Conservation (phyloP, 176 grass and related monocot genomes). For the Dendrocalamus sinicus region DNA sequence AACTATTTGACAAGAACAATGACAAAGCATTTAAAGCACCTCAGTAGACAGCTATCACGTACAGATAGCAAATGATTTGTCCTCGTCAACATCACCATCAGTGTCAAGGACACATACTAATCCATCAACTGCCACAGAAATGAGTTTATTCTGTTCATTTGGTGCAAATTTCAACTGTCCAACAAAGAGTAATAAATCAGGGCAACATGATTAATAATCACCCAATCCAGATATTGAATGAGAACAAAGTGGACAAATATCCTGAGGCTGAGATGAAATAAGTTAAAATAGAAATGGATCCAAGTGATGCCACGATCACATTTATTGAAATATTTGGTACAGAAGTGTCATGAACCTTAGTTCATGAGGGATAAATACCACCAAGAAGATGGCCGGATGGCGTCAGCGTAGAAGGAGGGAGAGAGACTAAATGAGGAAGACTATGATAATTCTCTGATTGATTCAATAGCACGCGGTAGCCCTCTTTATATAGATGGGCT, state of each 20-base stretch:
- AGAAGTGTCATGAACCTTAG: no score
- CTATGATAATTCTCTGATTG: no score
- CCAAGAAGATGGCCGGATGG: no score
- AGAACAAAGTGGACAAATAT: constrained; percentile 5
- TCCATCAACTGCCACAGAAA: constrained; percentile 77
- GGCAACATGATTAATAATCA: constrained; percentile 8
- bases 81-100: constrained; percentile 78
- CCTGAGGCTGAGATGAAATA: background rate
- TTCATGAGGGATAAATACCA: no score
- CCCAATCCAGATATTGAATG: background rate
- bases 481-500: no score
- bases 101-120: constrained; percentile 82
- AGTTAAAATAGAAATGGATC: background rate
- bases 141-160: no score
- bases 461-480: no score
- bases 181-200: constrained; percentile 3
- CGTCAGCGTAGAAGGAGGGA: no score
- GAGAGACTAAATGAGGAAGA: no score
- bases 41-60: constrained; percentile 27
- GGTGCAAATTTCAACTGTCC: constrained; percentile 72
- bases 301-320: background rate
- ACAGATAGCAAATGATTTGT: constrained; percentile 67
- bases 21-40: constrained; percentile 21
- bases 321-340: background rate
- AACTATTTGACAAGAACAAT: constrained; percentile 11